Evolutionary conservation across 495 filamentous ascomycete genomes (phyloP).

Genomic region (Xylaria intraflava): DNA sequence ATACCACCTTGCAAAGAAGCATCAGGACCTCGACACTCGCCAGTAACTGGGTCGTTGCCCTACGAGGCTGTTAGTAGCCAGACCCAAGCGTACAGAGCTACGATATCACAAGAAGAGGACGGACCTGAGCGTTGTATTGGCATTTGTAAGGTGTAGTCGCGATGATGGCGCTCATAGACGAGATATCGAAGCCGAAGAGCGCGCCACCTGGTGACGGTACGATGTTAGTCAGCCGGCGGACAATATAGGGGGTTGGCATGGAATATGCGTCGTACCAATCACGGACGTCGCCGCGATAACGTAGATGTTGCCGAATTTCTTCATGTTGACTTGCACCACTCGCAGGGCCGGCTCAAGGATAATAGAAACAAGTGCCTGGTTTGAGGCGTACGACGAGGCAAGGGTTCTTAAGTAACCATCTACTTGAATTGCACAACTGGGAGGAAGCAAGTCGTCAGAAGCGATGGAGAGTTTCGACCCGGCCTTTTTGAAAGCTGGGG

Average conservation of each 20-base stretch:
- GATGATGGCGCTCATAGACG: constrained; percentile 75
- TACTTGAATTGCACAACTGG: too few relatives aligned
- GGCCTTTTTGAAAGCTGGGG: neutral
- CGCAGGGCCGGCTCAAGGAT: neutral
- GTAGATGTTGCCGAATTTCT: constrained; percentile 62
- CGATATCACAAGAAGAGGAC: constrained; percentile 2
- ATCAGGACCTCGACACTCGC: constrained; percentile 43
- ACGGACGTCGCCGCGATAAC: constrained; percentile 69
- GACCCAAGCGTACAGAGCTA: constrained; percentile 4
- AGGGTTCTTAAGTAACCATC: neutral
- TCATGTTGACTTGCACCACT: constrained; percentile 31
- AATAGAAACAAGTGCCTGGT: neutral
- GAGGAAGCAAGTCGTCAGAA: too few relatives aligned
- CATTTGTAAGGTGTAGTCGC: constrained; percentile 54
- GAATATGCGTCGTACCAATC: constrained; percentile 35
- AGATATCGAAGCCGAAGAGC: constrained; percentile 78
- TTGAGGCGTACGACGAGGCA: neutral
- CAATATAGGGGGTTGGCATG: neutral
- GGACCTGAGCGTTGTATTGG: constrained; percentile 53
- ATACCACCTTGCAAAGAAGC: constrained; percentile 52
- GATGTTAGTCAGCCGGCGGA: constrained; percentile 18
- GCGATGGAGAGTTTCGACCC: too few relatives aligned
- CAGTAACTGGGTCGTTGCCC: constrained; percentile 26
- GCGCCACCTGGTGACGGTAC: constrained; percentile 51
- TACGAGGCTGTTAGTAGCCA: constrained; percentile 10